Percentiles rank a stretch among this genome's conserved stretches.
Conservation (phyloP, 129 eudicot genomes). For the Helianthus annuus region DNA sequence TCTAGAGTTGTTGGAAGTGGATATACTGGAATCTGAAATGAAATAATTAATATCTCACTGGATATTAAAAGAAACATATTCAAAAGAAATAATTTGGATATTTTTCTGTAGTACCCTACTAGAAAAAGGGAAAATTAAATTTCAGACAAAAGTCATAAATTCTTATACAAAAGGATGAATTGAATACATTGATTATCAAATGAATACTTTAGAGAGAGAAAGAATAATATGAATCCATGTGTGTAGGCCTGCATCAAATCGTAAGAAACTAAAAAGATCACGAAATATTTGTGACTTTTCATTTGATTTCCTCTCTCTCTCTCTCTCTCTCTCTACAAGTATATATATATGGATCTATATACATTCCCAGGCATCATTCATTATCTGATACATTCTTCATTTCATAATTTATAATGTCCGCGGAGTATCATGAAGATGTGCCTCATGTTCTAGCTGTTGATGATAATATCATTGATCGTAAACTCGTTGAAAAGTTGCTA, state of each 20-base stretch:
- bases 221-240: slow-evolving; percentile 24
- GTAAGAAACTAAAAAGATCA: slow-evolving; percentile 59
- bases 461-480: slow-evolving; percentile 75
- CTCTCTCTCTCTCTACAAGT: neutral
- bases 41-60: slow-evolving; percentile 19
- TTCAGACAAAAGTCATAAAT: no score
- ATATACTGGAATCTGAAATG: slow-evolving; percentile 22
- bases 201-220: slow-evolving; percentile 25
- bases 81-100: slow-evolving; percentile 1
- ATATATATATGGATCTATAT: neutral
- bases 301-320: slow-evolving; percentile 25
- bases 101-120: neutral
- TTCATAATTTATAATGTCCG: neutral
- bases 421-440: slow-evolving; percentile 29
- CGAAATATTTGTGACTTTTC: slow-evolving; percentile 67
- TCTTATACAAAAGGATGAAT: neutral
- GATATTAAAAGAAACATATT: slow-evolving; percentile 25
- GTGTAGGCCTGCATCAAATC: slow-evolving; percentile 53
- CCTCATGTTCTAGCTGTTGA: slow-evolving; percentile 86
- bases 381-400: neutral
- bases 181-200: slow-evolving; percentile 14
- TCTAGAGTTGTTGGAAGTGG: slow-evolving; percentile 31
- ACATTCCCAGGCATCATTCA: slow-evolving; percentile 11
- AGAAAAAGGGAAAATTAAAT: no score
- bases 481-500: slow-evolving; percentile 72